Evolutionary conservation across 352 stramenopile species (phyloP).

Genomic region (Phytophthora constricta): DNA sequence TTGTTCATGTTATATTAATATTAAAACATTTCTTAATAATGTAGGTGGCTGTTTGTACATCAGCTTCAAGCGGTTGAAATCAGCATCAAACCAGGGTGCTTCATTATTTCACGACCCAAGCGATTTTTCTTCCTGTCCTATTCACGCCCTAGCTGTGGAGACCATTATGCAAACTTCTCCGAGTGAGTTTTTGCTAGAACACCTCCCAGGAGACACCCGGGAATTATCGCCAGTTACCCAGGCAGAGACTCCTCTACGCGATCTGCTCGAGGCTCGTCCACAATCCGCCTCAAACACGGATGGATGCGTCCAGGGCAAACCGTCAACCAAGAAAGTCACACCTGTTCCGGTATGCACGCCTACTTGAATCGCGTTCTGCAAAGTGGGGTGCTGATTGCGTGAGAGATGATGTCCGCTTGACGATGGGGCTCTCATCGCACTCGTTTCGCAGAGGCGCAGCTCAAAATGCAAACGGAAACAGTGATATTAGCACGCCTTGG

Average conservation of each 20-base stretch:
- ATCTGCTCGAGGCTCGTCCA: not conserved
- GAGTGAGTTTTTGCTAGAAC: conserved; percentile 13
- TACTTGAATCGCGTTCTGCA: conserved; percentile 10
- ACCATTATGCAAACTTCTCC: conserved; percentile 8
- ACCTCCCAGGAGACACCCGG: conserved; percentile 2
- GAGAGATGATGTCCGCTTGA: not conserved
- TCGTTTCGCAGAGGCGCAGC: conserved; percentile 13
- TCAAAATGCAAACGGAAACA: conserved; percentile 10
- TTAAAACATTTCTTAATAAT: not conserved
- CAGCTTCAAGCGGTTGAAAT: conserved; percentile 14
- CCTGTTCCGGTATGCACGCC: conserved; percentile 13
- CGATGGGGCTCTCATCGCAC: not conserved
- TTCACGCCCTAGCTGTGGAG: conserved; percentile 8
- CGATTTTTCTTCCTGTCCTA: conserved; percentile 2
- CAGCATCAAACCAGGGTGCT: conserved; percentile 4
- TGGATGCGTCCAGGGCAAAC: not conserved
- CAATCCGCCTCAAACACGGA: not conserved
- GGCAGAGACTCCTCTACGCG: not conserved
- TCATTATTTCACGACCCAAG: conserved; percentile 12
- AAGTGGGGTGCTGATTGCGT: conserved; percentile 2
- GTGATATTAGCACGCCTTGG: conserved; percentile 13
- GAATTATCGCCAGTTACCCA: not conserved
- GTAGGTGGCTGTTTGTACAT: conserved; percentile 21
- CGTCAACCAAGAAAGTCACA: conserved; percentile 2
- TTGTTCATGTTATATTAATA: not conserved